Evolutionary conservation across 1,284 basidiomycete species (phyloP).

Genomic region (Pholiota adiposa): DNA sequence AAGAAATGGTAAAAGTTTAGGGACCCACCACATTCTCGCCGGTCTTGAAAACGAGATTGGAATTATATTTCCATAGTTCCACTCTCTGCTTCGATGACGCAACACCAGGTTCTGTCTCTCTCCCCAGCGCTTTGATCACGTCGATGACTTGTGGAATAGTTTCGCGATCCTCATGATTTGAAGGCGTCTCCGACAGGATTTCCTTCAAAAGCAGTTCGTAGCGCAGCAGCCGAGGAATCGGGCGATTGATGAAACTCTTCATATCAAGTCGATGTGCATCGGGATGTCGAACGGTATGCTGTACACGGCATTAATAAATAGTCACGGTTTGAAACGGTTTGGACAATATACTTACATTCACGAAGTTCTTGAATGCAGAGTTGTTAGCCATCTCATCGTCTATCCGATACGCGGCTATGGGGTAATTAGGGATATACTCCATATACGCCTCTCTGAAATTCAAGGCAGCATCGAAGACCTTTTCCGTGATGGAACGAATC

Average conservation of each 20-base stretch:
- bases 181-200: slow-evolving; percentile 75
- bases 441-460: slow-evolving; percentile 94
- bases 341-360: slow-evolving; percentile 61
- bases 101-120: slow-evolving; percentile 86
- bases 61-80: slow-evolving; percentile 84
- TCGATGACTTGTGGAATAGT: slow-evolving; percentile 86
- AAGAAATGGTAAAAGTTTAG: not conserved
- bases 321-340: too few relatives aligned
- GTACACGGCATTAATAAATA: slow-evolving; percentile 59
- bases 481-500: slow-evolving; percentile 83
- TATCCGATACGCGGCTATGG: slow-evolving; percentile 90
- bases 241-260: slow-evolving; percentile 88
- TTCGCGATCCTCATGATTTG: slow-evolving; percentile 77
- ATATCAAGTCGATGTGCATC: slow-evolving; percentile 83
- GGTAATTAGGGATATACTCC: slow-evolving; percentile 93
- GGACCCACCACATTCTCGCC: slow-evolving; percentile 75
- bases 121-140: slow-evolving; percentile 82
- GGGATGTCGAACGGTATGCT: slow-evolving; percentile 53
- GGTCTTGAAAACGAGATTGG: slow-evolving; percentile 77
- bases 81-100: slow-evolving; percentile 85
- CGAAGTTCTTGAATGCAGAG: slow-evolving; percentile 78
- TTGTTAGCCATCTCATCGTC: slow-evolving; percentile 89
- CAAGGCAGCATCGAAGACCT: slow-evolving; percentile 87
- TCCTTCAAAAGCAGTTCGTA: slow-evolving; percentile 61
- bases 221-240: slow-evolving; percentile 86